Conservation (phyloP, 1,284 basidiomycete genomes). For the Cutaneotrichosporon spelunceum region DNA sequence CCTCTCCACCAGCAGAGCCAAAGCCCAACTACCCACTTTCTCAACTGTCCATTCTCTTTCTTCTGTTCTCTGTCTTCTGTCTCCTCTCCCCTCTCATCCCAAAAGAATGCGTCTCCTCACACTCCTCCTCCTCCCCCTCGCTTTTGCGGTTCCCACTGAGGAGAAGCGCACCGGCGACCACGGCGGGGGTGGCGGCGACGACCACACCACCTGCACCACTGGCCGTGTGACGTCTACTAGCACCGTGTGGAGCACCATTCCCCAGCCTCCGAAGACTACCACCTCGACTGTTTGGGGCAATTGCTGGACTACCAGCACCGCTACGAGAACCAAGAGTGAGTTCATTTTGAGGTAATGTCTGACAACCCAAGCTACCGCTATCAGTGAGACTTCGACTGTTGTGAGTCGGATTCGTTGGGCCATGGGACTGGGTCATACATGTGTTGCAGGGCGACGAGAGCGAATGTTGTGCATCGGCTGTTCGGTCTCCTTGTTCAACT, state of each 20-base stretch:
- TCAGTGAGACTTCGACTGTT: too few species aligned
- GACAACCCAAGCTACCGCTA: not conserved
- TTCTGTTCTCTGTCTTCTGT: not conserved
- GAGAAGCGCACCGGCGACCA: not conserved
- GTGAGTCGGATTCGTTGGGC: too few species aligned
- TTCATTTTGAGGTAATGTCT: not conserved
- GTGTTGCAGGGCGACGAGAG: too few species aligned
- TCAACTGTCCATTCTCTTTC: not conserved
- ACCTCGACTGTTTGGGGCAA: not conserved
- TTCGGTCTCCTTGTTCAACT: too few species aligned
- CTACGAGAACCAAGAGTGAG: too few species aligned
- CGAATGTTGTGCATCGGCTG: too few species aligned
- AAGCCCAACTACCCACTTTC: not conserved
- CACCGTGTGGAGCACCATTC: not conserved
- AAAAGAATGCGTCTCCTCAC: not conserved
- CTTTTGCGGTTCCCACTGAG: not conserved
- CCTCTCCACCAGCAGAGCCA: not conserved
- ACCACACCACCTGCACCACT: not conserved
- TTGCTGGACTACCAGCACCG: not conserved
- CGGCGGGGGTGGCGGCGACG: not conserved
- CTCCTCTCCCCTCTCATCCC: not conserved
- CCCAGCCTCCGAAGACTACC: not conserved
- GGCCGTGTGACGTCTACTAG: not conserved
- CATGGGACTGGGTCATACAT: too few species aligned
- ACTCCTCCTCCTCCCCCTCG: not conserved